These are phyloP conservation scores for Beauveria rudraprayagi DNA, from an alignment of 2,329 filamentous ascomycete genomes.

Conservation along the genomic window DNA sequence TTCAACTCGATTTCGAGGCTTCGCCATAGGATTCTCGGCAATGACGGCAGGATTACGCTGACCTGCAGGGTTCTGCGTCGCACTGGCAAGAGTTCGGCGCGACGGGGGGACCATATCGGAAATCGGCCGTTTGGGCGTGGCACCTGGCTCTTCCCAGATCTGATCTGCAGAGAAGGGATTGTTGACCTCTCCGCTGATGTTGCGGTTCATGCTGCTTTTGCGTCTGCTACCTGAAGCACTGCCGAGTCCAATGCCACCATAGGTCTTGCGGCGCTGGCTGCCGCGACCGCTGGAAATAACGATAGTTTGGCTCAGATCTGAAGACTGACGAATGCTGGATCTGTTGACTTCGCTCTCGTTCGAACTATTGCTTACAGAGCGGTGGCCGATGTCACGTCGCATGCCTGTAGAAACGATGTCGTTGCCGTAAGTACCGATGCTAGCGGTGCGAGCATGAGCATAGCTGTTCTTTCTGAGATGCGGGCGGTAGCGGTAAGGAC, in stretches of 20 bases:
- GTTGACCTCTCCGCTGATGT: constrained; percentile 60
- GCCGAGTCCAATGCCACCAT: constrained; percentile 31
- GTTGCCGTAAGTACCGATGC: constrained; percentile 41
- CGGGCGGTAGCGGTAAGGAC: constrained; percentile 58
- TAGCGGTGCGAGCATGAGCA: constrained; percentile 56
- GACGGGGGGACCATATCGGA: constrained; percentile 25
- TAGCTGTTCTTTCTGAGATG: constrained; percentile 67
- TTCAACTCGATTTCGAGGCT: constrained; percentile 50
- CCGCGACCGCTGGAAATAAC: constrained; percentile 12
- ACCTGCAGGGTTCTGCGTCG: constrained; percentile 23
- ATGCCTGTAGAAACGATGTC: constrained; percentile 40
- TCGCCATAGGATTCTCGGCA: constrained; percentile 27
- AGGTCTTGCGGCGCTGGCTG: constrained; percentile 28
- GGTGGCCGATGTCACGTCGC: constrained; percentile 32
- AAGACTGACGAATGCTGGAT: constrained; percentile 18
- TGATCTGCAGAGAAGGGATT: constrained; percentile 66
- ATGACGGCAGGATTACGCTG: not conserved
- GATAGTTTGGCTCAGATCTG: constrained; percentile 1
- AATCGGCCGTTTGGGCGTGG: constrained; percentile 13
- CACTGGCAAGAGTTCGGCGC: constrained; percentile 24
- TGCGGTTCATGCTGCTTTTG: constrained; percentile 60
- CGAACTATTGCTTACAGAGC: constrained; percentile 46
- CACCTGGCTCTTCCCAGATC: constrained; percentile 83
- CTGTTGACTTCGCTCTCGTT: constrained; percentile 36
- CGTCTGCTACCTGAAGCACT: constrained; percentile 37